These are phyloP conservation scores for Linnemannia schmuckeri DNA, from an alignment of 192 early-diverging fungal species.

Conservation along the genomic window DNA sequence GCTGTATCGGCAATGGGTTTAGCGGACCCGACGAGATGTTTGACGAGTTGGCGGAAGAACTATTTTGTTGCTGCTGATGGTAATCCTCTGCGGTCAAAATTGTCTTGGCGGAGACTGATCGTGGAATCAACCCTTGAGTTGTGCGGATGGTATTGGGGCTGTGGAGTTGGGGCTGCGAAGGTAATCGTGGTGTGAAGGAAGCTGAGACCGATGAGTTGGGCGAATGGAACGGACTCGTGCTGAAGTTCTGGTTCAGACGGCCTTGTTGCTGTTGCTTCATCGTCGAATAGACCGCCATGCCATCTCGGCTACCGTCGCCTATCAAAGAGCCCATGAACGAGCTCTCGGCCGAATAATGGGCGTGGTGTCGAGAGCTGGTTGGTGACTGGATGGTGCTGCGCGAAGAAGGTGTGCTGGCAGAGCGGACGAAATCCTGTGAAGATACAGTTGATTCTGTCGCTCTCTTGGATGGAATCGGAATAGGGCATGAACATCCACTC, in stretches of 20 bases:
- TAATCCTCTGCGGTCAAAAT: conserved; percentile 37
- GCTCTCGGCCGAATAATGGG: conserved; percentile 1
- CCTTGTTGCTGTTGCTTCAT: neutral
- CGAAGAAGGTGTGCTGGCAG: neutral
- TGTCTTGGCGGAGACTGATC: neutral
- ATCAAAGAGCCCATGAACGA: neutral
- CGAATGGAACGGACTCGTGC: conserved; percentile 23
- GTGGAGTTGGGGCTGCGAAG: conserved; percentile 29
- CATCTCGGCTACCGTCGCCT: neutral
- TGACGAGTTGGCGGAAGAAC: neutral
- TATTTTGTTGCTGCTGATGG: neutral
- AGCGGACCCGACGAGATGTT: neutral
- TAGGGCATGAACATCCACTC: neutral
- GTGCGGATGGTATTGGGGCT: neutral
- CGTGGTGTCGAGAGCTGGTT: neutral
- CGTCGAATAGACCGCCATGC: neutral
- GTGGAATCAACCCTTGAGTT: neutral
- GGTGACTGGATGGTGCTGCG: neutral
- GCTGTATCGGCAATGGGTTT: neutral
- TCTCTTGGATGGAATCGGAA: neutral
- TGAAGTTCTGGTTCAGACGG: conserved; percentile 9
- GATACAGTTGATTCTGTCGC: neutral
- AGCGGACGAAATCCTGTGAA: neutral
- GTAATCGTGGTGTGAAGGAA: conserved; percentile 37
- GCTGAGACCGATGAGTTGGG: conserved; percentile 42